Evolutionary conservation across 2,329 filamentous ascomycete genomes (phyloP).

Genomic region (Colletotrichum higginsianum): DNA sequence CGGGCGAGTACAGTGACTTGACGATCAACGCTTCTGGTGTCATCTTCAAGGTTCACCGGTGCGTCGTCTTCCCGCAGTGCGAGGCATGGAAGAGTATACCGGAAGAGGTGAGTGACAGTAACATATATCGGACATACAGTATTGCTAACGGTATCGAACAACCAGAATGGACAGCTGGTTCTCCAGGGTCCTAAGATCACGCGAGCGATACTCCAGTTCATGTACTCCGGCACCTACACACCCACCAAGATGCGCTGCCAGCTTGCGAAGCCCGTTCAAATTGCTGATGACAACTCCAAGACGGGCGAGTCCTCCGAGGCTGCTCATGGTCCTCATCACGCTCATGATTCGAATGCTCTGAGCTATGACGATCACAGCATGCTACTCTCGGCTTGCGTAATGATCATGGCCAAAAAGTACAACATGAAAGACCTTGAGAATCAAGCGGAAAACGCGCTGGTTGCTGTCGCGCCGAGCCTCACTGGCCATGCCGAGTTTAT

Average conservation of each 20-base stretch:
- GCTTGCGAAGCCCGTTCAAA: neutral
- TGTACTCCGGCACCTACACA: neutral
- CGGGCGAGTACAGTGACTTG: neutral
- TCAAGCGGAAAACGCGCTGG: neutral
- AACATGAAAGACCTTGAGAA: neutral
- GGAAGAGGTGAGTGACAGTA: neutral
- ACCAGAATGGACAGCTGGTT: neutral
- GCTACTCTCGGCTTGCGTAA: neutral
- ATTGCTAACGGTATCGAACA: neutral
- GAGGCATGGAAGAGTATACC: neutral
- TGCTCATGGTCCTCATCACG: neutral
- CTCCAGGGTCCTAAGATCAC: neutral
- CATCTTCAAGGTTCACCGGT: neutral
- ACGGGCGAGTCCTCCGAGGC: neutral
- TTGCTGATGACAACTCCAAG: neutral
- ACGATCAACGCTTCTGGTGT: neutral
- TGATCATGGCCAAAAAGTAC: neutral
- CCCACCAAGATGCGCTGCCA: neutral
- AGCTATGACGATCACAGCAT: neutral
- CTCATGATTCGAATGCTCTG: neutral
- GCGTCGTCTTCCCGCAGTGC: neutral
- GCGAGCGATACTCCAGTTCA: neutral
- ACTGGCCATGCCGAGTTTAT: conserved; percentile 2
- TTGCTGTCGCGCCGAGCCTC: neutral
- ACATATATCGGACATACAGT: neutral